These are phyloP conservation scores for Vittaforma corneae DNA, from an alignment of 371 early-diverging fungal genomes.

Conservation along the genomic window DNA sequence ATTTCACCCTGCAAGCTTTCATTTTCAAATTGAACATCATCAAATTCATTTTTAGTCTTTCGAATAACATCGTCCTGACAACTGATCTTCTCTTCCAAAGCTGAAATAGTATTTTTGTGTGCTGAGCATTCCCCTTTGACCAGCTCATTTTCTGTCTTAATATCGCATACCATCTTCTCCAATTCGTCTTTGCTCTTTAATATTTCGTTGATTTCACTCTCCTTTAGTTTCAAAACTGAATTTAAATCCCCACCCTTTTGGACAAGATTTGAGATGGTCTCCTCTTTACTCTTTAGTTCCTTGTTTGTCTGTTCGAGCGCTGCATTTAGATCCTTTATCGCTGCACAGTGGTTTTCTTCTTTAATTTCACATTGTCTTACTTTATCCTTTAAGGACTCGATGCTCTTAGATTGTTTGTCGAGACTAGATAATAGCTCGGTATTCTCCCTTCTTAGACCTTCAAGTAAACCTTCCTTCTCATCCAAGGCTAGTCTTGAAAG, in stretches of 20 bases:
- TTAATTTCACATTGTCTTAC: slow-evolving; percentile 63
- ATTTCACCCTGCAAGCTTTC: not conserved
- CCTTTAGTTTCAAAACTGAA: slow-evolving; percentile 26
- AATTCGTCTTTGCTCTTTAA: slow-evolving; percentile 26
- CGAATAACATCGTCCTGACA: slow-evolving; percentile 62
- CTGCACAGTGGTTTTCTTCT: slow-evolving; percentile 57
- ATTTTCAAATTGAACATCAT: slow-evolving; percentile 27
- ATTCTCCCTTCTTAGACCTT: slow-evolving; percentile 61
- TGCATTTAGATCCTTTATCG: slow-evolving; percentile 60
- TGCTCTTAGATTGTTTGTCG: slow-evolving; percentile 62
- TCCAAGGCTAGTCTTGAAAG: slow-evolving; percentile 60
- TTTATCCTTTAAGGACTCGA: too few species aligned
- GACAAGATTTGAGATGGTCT: slow-evolving; percentile 62
- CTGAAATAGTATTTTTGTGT: not conserved
- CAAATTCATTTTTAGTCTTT: slow-evolving; percentile 38
- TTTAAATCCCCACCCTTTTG: slow-evolving; percentile 54
- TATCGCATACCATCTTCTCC: not conserved
- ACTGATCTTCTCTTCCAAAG: slow-evolving; percentile 59
- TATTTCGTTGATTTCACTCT: slow-evolving; percentile 53
- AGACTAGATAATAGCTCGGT: slow-evolving; percentile 61
- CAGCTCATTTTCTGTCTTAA: slow-evolving; percentile 28
- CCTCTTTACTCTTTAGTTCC: slow-evolving; percentile 65
- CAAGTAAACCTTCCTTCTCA: slow-evolving; percentile 61
- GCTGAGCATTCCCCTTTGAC: not conserved
- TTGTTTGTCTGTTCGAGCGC: slow-evolving; percentile 62